Evolutionary conservation across 805 yeast genomes (phyloP), one percentile per base, ranked within the genome.

Genomic region (Pichia nakasei): DNA sequence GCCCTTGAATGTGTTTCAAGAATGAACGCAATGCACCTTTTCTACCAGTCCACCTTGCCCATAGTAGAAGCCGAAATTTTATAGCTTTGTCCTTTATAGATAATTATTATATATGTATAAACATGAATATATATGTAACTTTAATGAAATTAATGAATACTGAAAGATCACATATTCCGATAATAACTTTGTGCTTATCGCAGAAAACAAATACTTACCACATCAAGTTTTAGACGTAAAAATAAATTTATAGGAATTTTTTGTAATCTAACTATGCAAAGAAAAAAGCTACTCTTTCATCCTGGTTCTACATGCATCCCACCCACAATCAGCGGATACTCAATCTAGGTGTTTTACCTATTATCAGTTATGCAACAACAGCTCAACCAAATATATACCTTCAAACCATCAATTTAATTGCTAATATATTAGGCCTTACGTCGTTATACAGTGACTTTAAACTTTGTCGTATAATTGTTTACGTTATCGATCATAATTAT

Each of bases 1-100:
- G 80, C 85, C 2, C 49, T 47, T 18, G 59, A 77, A 35, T 81
- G 80, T 55, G 73, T 72, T 5, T 57, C 73, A 13, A 70, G 72
- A 48, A 70, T 66, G 52, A 77, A 82, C 55, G 82, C 83, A 2
- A 49, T 53, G 19, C 54, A 52, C 20, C 56, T 64, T 45, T 64
- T 60, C 46, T 52, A 55, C 26, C 56, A 60, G 7, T 27, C 41
- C 1, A 40, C 47, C 19, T 45, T 59, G 41, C 66, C 68, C 2
- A 48, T 57, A 12, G 44, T 64, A 3, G 51, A 48, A n/a, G 64
- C 67, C 1, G 66, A 71, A 60, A 20, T 59, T 7, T 43, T 64
- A 22, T 60, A 35, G 37, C 12, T n/a, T 2, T n/a, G n/a, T n/a
- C n/a, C n/a, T n/a, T n/a, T n/a, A n/a, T n/a, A n/a, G n/a, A n/a